Evolutionary conservation across 2,329 filamentous ascomycete genomes (phyloP), one percentile per base, ranked within the genome.

Genomic region (Colletotrichum coccodes): DNA sequence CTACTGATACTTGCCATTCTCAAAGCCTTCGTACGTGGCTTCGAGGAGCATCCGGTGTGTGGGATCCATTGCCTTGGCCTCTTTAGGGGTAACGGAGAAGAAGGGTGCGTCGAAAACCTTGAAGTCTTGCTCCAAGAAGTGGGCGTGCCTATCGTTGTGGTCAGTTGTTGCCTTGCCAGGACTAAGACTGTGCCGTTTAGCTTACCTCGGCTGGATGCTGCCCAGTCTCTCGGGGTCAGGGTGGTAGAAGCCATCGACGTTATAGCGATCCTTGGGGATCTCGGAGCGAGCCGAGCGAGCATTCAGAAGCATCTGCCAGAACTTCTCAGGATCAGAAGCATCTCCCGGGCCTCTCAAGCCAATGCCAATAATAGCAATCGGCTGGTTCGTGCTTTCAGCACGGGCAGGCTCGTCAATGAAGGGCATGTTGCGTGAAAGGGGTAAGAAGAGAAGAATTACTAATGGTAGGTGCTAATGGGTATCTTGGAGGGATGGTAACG

Each of bases 1-100:
- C 81, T 70, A 81, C 82, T 3, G 82, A 79, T 21, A 85, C 78
- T 84, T 86, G 6, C 85, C 85, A 49, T 74, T 72, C 28, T 82
- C 79, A 6, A 82, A 70, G 32, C 71, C 74, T 59, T 83, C 81
- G 7, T 75, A 73, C 5, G 75, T 73, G 4, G 81, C 75, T 60
- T 83, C 79, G 1, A 81, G 73, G n/a, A 79, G 66, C 12, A 77
- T 73, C 3, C 79, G 69, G 60, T 82, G 80, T 30, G 80, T 79
- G 1, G 80, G 80, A 57, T 83, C 81, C 36, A 77, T 68, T 2
- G 68, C 57, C 61, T 79, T 77, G 11, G 76, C 72, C 60, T 82
- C 78, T 4, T 60, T 64, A 1, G 64, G 49, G 14, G 69, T 63
- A 54, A 79, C 73, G 11, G 65, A 66, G 68, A 78, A 80, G 44